A percentile compares a stretch with the other conserved stretches of the same genome.
phyloP scores from a whole-genome alignment of 2,329 filamentous ascomycete species.

The Claviceps sorghi region DNA sequence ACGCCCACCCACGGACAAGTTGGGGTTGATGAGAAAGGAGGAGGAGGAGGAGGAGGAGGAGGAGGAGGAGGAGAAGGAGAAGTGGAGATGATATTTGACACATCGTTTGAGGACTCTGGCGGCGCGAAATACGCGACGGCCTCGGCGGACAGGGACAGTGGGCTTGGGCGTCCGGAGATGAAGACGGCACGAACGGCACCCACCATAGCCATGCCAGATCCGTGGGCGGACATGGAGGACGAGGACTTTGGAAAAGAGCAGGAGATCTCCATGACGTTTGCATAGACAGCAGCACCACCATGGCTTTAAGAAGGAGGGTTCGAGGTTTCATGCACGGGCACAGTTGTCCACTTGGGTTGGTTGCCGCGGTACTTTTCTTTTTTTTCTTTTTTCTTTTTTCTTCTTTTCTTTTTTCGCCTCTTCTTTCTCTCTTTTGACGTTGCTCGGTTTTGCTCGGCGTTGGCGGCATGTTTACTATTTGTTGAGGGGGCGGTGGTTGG shows the following conservation, averaged over 20 bases:
- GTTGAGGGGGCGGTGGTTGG: neutral
- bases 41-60: neutral
- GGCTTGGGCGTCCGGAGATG: slow-evolving; percentile 13
- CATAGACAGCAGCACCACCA: slow-evolving; percentile 24
- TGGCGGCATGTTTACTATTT: neutral
- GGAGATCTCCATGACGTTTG: slow-evolving; percentile 73
- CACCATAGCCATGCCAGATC: slow-evolving; percentile 37
- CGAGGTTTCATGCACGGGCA: neutral
- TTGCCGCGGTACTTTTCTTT: neutral
- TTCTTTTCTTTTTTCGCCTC: neutral
- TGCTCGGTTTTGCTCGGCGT: neutral
- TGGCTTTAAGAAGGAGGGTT: neutral
- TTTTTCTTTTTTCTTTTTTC: neutral
- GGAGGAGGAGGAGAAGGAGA: slow-evolving; percentile 26
- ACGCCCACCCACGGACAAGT: slow-evolving; percentile 8
- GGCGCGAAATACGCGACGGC: slow-evolving; percentile 7
- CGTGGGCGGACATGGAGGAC: slow-evolving; percentile 57
- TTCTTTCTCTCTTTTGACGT: neutral
- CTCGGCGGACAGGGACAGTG: slow-evolving; percentile 17
- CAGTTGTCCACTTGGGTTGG: neutral
- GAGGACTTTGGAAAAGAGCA: slow-evolving; percentile 57
- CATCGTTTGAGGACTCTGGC: slow-evolving; percentile 33
- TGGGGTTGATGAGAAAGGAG: neutral
- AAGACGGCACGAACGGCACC: slow-evolving; percentile 34
- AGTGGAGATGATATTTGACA: slow-evolving; percentile 61